Percentiles rank a stretch among this genome's conserved stretches.
phyloP scores from a whole-genome alignment of 768 basidiomycete species.

The Boletus coccyginus region DNA sequence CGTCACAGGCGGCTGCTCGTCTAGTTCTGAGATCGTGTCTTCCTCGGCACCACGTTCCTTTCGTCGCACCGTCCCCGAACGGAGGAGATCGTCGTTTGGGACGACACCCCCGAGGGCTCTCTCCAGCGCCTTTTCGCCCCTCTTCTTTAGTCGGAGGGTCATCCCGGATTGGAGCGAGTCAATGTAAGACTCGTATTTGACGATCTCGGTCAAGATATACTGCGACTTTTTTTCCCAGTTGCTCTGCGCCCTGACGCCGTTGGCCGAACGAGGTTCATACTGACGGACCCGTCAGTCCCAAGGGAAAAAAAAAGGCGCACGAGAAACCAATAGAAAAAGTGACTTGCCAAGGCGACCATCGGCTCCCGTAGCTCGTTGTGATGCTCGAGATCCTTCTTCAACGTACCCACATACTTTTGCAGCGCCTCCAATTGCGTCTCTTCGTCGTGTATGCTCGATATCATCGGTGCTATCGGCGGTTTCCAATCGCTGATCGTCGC shows the following conservation, averaged over 20 bases:
- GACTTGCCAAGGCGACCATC: slow-evolving; percentile 70
- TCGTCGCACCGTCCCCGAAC: slow-evolving; percentile 35
- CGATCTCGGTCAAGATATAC: slow-evolving; percentile 85
- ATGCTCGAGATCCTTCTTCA: slow-evolving; percentile 76
- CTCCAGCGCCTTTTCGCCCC: slow-evolving; percentile 83
- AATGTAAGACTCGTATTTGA: slow-evolving; percentile 94
- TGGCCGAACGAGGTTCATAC: slow-evolving; percentile 79
- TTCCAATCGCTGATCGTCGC: slow-evolving; percentile 92
- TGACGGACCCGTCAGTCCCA: not conserved
- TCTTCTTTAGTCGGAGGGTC: slow-evolving; percentile 79
- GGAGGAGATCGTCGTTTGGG: slow-evolving; percentile 32
- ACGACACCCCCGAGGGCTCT: slow-evolving; percentile 43
- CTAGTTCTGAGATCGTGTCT: slow-evolving; percentile 48
- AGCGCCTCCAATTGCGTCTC: slow-evolving; percentile 90
- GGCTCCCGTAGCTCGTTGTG: slow-evolving; percentile 84
- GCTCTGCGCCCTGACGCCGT: slow-evolving; percentile 68
- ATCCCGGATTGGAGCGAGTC: slow-evolving; percentile 85
- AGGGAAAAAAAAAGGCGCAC: too few species aligned
- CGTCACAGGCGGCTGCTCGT: slow-evolving; percentile 34
- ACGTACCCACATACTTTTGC: slow-evolving; percentile 68
- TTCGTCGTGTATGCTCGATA: slow-evolving; percentile 85
- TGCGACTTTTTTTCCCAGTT: slow-evolving; percentile 96
- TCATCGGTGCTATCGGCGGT: slow-evolving; percentile 78
- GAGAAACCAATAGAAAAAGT: too few species aligned
- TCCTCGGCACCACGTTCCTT: slow-evolving; percentile 40